Base-by-base conservation (phyloP, 805 yeast species). In the Suhomyces sp. region DNA sequence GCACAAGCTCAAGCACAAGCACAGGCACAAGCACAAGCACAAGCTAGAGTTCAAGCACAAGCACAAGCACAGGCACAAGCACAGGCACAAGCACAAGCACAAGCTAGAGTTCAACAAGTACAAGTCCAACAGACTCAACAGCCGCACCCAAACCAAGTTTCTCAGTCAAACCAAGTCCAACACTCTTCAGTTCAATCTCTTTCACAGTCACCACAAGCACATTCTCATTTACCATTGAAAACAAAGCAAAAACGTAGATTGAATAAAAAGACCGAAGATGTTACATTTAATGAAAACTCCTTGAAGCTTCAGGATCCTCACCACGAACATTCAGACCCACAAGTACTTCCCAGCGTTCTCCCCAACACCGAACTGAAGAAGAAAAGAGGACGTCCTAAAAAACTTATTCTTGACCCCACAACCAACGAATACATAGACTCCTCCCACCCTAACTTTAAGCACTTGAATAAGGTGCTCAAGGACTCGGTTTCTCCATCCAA, bases 321-420 rank as follows among this genome's bases (percentile, higher is more conserved):
- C 40, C 40, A 37, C 20, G 41, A 10, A 19, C 41, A 17, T 10
- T 31, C 35, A 37, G 41, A 37, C 9, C 15, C 35, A 12, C 35
- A 31, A 19, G 13, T 17, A 1, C 41, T 37, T 37, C 41, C 41
- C 41, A 37, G 20, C 41, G 41, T 37, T 37, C 41, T 17, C 9
- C 41, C 41, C n/a, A 37, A 19, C 7, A 17, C 41, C 22, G 20
- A 17, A 19, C 22, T 60, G 24, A 71, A 69, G 60, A 72, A 69
- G 53, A 67, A 68, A 54, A 60, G 78, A 47, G 79, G 79, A 7
- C 64, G 79, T 44, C 79, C 79, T 17, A 72, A 65, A 58, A 68
- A 73, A 52, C 61, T 72, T 43, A 67, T 74, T 21, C 65, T 71
- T 41, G 78, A 74, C 54, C 75, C 76, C 1, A 43, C 80, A n/a